Evolutionary conservation across 1,139 yeast genomes (phyloP).

Genomic region (Debaryomycetaceae sp.): DNA sequence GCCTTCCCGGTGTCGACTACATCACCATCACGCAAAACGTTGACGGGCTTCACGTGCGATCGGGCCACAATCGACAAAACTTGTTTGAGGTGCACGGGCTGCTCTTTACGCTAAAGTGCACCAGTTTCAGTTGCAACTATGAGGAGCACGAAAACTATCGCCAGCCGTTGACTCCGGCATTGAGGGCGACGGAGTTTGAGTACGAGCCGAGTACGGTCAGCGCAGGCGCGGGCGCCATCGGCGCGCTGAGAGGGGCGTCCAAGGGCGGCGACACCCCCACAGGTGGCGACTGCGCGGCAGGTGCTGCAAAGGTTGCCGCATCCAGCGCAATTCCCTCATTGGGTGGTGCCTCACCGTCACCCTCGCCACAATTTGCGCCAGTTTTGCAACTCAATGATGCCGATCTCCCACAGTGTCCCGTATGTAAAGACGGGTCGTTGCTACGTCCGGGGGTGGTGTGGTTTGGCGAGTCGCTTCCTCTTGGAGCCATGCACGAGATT

Average conservation of each 20-base stretch:
- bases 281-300: no score
- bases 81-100: slow-evolving; percentile 77
- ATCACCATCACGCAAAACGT: slow-evolving; percentile 78
- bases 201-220: slow-evolving; percentile 13
- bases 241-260: no score
- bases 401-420: slow-evolving; percentile 75
- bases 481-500: slow-evolving; percentile 55
- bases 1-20: slow-evolving; percentile 22
- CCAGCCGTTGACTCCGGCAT: slow-evolving; percentile 61
- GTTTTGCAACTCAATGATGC: slow-evolving; percentile 41
- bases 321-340: no score
- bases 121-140: slow-evolving; percentile 68
- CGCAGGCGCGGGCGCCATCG: no score
- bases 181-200: slow-evolving; percentile 38
- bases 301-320: no score
- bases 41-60: slow-evolving; percentile 68
- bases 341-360: no score
- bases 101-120: slow-evolving; percentile 67
- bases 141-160: slow-evolving; percentile 46
- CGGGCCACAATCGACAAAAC: slow-evolving; percentile 50
- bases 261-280: no score
- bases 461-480: slow-evolving; percentile 84
- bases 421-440: slow-evolving; percentile 44
- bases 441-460: slow-evolving; percentile 88
- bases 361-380: slow-evolving; percentile 48